Evolutionary conservation across 1,139 yeast genomes (phyloP), one percentile per base, ranked within the genome.

Genomic region (Debaryomyces sp.): DNA sequence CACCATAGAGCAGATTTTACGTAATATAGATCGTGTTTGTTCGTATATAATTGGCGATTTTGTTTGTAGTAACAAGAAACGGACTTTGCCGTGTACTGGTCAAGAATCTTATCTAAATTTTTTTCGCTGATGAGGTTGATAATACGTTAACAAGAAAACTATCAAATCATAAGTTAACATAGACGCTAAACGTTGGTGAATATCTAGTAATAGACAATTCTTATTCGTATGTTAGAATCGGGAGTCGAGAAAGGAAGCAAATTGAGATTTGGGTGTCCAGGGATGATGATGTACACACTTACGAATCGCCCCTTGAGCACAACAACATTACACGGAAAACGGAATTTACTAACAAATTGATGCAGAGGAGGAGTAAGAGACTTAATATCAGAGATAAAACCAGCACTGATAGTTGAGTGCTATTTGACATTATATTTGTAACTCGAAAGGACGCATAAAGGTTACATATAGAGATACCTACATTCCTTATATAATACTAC

Each of bases 81-180:
- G 26, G 38, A 22, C 8, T n/a, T 10, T 21, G 43, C 21, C 43
- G 43, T 39, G 43, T 39, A 29, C 41, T 24, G 43, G 10, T n/a
- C 43, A 27, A 26, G 30, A 39, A 41, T 41, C 43, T 41, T 41
- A 41, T 41, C 43, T 39, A 39, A 41, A 21, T 41, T 41, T 41
- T 26, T 41, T 41, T 41, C 43, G 43, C 35, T 41, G 43, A 41
- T 41, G 43, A 41, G 43, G 43, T 30, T 18, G 43, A 41, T 41
- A 41, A 30, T n/a, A 30, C 23, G 3, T 18, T 29, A 8, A 29
- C n/a, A 17, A 15, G 24, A 13, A n/a, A 8, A 18, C 33, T 26
- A 39, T 9, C 24, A 29, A 18, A 41, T 30, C 36, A 27, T n/a
- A 41, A 35, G 27, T 41, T n/a, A 41, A 9, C 18, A 41, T 22